Evolutionary conservation across 2,329 filamentous ascomycete species (phyloP).

Genomic region (Colletotrichum euphorbiae): DNA sequence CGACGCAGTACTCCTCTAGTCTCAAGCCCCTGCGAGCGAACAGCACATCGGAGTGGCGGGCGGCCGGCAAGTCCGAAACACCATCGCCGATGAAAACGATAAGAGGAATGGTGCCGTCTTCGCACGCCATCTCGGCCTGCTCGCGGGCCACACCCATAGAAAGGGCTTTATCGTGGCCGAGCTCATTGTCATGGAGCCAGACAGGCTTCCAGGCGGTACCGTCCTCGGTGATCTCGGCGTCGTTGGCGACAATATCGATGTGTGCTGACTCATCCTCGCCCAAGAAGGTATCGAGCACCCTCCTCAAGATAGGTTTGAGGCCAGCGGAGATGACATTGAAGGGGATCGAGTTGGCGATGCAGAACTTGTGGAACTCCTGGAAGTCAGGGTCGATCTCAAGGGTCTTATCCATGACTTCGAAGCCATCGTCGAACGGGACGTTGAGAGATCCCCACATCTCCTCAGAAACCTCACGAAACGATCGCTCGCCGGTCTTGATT

Average conservation of each 20-base stretch:
- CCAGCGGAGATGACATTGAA: constrained; percentile 79
- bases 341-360: constrained; percentile 70
- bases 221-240: constrained; percentile 68
- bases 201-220: constrained; percentile 73
- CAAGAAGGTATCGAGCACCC: constrained; percentile 73
- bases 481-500: constrained; percentile 73
- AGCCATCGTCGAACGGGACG: constrained; percentile 75
- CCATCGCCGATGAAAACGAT: constrained; percentile 79
- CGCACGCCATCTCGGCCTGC: constrained; percentile 63
- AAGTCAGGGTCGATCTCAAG: constrained; percentile 75
- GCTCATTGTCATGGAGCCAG: constrained; percentile 73
- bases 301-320: constrained; percentile 71
- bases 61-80: constrained; percentile 74
- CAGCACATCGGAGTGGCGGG: constrained; percentile 74
- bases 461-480: constrained; percentile 77
- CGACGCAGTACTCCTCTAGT: constrained; percentile 74
- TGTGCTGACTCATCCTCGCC: constrained; percentile 68
- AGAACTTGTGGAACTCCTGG: constrained; percentile 73
- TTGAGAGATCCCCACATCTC: constrained; percentile 78
- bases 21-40: constrained; percentile 74
- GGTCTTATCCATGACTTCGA: constrained; percentile 70
- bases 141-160: constrained; percentile 72
- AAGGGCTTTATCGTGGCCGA: constrained; percentile 75
- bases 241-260: constrained; percentile 77
- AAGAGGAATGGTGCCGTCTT: constrained; percentile 72